phyloP scores from a whole-genome alignment of 2,329 filamentous ascomycete genomes.

The Aspergillus proliferans region DNA sequence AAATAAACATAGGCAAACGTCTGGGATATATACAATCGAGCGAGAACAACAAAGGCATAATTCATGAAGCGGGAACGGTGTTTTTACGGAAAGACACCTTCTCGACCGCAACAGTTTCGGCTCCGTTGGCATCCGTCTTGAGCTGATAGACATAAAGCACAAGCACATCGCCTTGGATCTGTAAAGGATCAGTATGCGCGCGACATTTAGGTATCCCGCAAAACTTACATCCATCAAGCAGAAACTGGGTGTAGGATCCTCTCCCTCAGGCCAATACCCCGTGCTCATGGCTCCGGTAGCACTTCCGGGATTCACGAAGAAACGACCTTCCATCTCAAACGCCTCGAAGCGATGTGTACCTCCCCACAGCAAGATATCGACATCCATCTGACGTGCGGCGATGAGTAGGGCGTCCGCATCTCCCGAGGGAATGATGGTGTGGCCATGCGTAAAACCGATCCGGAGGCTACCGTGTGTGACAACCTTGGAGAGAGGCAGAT shows the following conservation, averaged over 20 bases:
- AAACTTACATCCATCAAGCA: constrained; percentile 91
- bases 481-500: constrained; percentile 60
- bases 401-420: constrained; percentile 63
- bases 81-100: constrained; percentile 83
- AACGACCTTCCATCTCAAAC: constrained; percentile 66
- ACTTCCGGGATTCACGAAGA: constrained; percentile 65
- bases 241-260: constrained; percentile 82
- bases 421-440: constrained; percentile 62
- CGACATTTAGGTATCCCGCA: not conserved
- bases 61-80: constrained; percentile 53
- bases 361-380: constrained; percentile 63
- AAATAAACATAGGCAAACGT: constrained; percentile 9
- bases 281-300: constrained; percentile 61
- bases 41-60: constrained; percentile 3
- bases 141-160: constrained; percentile 92
- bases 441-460: constrained; percentile 65
- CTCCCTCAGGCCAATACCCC: constrained; percentile 51
- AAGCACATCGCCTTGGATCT: constrained; percentile 94
- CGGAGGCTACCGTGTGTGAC: constrained; percentile 63
- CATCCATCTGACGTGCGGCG: constrained; percentile 64
- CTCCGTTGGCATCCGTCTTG: constrained; percentile 68
- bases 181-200: constrained; percentile 13
- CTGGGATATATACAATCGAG: constrained; percentile 28
- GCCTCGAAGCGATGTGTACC: constrained; percentile 65
- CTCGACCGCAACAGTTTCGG: constrained; percentile 74